Evolutionary conservation across 1,139 yeast species (phyloP).

Genomic region (Hansenula lynferdii): DNA sequence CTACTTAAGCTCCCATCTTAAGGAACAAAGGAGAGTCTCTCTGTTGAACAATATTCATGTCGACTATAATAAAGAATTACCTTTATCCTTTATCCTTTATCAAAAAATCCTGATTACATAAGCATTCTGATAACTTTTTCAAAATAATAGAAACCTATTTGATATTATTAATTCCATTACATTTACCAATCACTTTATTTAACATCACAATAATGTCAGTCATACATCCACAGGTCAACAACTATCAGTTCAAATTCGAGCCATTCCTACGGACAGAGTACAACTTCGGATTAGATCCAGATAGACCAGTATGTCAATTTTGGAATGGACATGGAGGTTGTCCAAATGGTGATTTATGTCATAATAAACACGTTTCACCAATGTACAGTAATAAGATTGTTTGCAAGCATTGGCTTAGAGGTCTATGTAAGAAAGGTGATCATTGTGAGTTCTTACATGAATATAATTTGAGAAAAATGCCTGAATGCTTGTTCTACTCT

Average conservation of each 20-base stretch:
- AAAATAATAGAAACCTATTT: no score
- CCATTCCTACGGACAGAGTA: slow-evolving; percentile 76
- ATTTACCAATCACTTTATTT: no score
- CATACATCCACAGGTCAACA: slow-evolving; percentile 32
- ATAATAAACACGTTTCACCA: slow-evolving; percentile 82
- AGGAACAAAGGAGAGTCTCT: no score
- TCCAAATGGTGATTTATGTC: slow-evolving; percentile 81
- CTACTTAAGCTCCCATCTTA: no score
- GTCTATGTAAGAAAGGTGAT: slow-evolving; percentile 94
- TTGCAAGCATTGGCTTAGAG: slow-evolving; percentile 98
- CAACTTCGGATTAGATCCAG: slow-evolving; percentile 82
- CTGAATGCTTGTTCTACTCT: slow-evolving; percentile 87
- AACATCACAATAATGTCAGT: slow-evolving; percentile 29
- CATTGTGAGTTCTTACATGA: slow-evolving; percentile 97
- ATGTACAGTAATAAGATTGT: slow-evolving; percentile 83
- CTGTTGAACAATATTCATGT: no score
- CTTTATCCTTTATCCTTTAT: no score
- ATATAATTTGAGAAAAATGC: slow-evolving; percentile 91
- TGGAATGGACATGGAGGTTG: slow-evolving; percentile 71
- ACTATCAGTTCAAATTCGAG: slow-evolving; percentile 70
- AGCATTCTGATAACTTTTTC: no score
- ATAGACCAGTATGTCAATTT: slow-evolving; percentile 82
- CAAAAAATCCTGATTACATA: no score
- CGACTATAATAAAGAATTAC: no score
- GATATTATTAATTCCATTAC: no score